Percentiles rank a stretch among this genome's conserved stretches.
Conservation (phyloP, 2,329 filamentous ascomycete species). For the Penicillium corylophilum region DNA sequence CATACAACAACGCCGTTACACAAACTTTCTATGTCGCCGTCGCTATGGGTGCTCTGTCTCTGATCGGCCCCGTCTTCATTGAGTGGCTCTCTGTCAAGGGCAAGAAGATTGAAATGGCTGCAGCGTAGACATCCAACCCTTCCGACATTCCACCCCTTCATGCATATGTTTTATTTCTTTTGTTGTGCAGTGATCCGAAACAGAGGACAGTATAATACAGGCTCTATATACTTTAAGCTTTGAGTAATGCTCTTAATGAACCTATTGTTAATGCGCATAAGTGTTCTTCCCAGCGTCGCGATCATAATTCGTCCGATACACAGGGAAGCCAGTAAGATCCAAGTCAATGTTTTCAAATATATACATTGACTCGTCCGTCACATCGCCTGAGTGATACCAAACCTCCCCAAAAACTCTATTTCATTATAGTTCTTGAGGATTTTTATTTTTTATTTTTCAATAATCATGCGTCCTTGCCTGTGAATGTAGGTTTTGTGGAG, state of each 20-base stretch:
- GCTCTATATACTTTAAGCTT: constrained; percentile 3
- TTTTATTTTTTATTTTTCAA: too few relatives aligned
- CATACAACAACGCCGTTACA: constrained; percentile 40
- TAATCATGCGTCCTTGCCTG: too few relatives aligned
- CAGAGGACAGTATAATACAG: constrained; percentile 1
- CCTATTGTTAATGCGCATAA: neutral
- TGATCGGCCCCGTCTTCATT: constrained; percentile 36
- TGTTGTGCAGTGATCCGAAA: neutral
- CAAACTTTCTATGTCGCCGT: constrained; percentile 41
- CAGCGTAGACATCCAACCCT: constrained; percentile 5
- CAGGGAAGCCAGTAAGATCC: too few relatives aligned
- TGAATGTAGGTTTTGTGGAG: too few relatives aligned
- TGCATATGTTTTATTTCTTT: constrained; percentile 16
- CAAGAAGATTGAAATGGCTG: constrained; percentile 27
- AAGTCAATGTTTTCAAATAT: too few relatives aligned
- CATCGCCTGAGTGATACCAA: too few relatives aligned
- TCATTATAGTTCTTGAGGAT: too few relatives aligned
- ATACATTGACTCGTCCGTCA: too few relatives aligned
- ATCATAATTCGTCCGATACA: too few relatives aligned
- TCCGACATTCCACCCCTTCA: constrained; percentile 1
- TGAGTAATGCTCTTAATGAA: constrained; percentile 1
- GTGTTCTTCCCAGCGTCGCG: too few relatives aligned
- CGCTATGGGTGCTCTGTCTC: constrained; percentile 36
- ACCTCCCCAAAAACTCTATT: too few relatives aligned
- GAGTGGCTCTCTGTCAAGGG: constrained; percentile 45